A percentile compares a stretch with the other conserved stretches of the same genome.
Evolutionary conservation across 768 basidiomycete genomes (phyloP).

Genomic region (Tulasnella calospora): DNA sequence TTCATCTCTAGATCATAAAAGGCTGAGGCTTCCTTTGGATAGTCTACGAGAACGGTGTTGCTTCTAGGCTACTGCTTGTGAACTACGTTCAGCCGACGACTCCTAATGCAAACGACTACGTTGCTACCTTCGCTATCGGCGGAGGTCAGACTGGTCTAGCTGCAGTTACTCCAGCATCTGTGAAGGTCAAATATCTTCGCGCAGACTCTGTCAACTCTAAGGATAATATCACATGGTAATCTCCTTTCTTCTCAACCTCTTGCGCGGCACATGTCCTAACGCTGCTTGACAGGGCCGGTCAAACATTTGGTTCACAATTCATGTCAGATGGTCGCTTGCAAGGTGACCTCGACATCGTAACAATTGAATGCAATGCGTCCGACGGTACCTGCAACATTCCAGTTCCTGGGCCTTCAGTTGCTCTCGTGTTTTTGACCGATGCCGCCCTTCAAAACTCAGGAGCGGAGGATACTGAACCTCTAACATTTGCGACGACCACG

Average conservation of each 20-base stretch:
- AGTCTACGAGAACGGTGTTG: constrained; percentile 17
- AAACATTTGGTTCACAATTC: constrained; percentile 24
- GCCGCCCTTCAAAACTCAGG: neutral
- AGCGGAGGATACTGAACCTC: neutral
- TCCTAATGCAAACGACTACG: constrained; percentile 19
- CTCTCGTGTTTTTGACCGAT: constrained; percentile 25
- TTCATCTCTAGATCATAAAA: constrained; percentile 30
- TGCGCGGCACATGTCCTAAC: neutral
- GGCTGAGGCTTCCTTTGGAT: constrained; percentile 42
- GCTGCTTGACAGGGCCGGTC: constrained; percentile 17
- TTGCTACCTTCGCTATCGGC: constrained; percentile 18
- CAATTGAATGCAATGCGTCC: constrained; percentile 19
- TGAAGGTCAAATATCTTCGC: constrained; percentile 22
- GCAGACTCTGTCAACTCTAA: constrained; percentile 24
- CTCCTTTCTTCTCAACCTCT: neutral
- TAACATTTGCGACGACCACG: neutral
- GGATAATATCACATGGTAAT: constrained; percentile 26
- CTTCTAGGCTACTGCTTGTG: constrained; percentile 32
- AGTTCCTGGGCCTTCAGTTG: constrained; percentile 20
- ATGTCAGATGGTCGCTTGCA: constrained; percentile 25
- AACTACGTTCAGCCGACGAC: constrained; percentile 17
- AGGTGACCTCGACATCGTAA: neutral
- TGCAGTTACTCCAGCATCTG: neutral
- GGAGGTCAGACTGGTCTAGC: constrained; percentile 21
- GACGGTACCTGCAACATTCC: neutral